Percentiles rank a stretch among this genome's conserved stretches.
These are phyloP conservation scores for Leucoagaricus sp. DNA, from an alignment of 1,284 basidiomycete genomes.

Conservation along the genomic window DNA sequence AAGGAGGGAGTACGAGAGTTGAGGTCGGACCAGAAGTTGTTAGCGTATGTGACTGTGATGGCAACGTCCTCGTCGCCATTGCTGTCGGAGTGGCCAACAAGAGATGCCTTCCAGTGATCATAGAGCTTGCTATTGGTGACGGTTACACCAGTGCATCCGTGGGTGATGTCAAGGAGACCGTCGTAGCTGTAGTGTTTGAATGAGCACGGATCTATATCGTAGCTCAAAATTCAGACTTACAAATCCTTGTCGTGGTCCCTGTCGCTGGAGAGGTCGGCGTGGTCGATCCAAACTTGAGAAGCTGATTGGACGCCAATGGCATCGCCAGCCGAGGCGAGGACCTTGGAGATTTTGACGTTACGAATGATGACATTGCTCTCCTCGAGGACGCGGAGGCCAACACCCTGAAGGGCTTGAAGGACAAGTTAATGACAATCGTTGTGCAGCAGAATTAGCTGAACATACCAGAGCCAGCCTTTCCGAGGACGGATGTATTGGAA, in stretches of 20 bases:
- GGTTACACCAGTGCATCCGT: slow-evolving; percentile 43
- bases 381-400: slow-evolving; percentile 43
- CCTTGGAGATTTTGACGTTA: slow-evolving; percentile 51
- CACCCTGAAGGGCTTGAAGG: slow-evolving; percentile 35
- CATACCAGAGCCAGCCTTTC: slow-evolving; percentile 30
- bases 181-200: slow-evolving; percentile 35
- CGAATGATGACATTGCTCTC: slow-evolving; percentile 49
- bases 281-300: slow-evolving; percentile 49
- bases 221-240: slow-evolving; percentile 2
- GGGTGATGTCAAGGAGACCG: slow-evolving; percentile 41
- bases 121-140: slow-evolving; percentile 41
- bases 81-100: slow-evolving; percentile 45
- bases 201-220: background rate
- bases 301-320: slow-evolving; percentile 45
- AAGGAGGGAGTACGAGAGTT: slow-evolving; percentile 43
- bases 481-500: slow-evolving; percentile 45
- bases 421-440: background rate
- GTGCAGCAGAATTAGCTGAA: background rate
- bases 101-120: slow-evolving; percentile 45
- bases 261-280: slow-evolving; percentile 46
- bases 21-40: slow-evolving; percentile 40
- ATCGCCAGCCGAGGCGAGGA: slow-evolving; percentile 45
- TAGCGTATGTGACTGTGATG: slow-evolving; percentile 41
- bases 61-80: slow-evolving; percentile 31
- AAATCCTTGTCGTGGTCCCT: slow-evolving; percentile 41